These are phyloP conservation scores for Fusarium sp. DNA, from an alignment of 2,329 filamentous ascomycete species.

Conservation along the genomic window DNA sequence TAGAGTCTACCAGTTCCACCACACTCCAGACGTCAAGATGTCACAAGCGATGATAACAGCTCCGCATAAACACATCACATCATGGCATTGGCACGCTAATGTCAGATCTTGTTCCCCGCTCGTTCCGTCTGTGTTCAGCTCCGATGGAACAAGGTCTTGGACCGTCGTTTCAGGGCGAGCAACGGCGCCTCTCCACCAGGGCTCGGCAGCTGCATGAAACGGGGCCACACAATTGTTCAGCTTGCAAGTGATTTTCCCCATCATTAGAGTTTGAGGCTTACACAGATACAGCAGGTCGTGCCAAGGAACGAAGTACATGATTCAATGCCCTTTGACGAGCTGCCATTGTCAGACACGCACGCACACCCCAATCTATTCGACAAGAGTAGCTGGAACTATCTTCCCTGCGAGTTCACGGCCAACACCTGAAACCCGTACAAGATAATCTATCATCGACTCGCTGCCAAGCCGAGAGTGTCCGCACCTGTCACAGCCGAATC, in stretches of 20 bases:
- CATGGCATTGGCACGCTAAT: not conserved
- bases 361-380: constrained; percentile 1
- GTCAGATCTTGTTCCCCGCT: not conserved
- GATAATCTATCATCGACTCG: constrained; percentile 14
- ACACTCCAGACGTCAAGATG: not conserved
- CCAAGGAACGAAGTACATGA: not conserved
- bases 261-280: not conserved
- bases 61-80: not conserved
- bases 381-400: constrained; percentile 24
- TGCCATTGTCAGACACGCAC: not conserved
- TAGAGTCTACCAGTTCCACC: not conserved
- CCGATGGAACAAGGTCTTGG: not conserved
- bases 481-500: not conserved
- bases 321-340: not conserved
- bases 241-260: not conserved
- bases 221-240: not conserved
- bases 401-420: constrained; percentile 7
- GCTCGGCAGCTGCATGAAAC: not conserved
- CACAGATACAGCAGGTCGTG: not conserved
- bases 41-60: not conserved
- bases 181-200: not conserved
- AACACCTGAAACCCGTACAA: constrained; percentile 4
- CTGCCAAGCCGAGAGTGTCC: not conserved
- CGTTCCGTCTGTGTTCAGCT: not conserved
- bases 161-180: constrained; percentile 1